Percentiles rank a stretch among this genome's conserved stretches.
These are phyloP conservation scores for Amphicarpaea edgeworthii DNA, from an alignment of 306 rosid species.

Conservation along the genomic window DNA sequence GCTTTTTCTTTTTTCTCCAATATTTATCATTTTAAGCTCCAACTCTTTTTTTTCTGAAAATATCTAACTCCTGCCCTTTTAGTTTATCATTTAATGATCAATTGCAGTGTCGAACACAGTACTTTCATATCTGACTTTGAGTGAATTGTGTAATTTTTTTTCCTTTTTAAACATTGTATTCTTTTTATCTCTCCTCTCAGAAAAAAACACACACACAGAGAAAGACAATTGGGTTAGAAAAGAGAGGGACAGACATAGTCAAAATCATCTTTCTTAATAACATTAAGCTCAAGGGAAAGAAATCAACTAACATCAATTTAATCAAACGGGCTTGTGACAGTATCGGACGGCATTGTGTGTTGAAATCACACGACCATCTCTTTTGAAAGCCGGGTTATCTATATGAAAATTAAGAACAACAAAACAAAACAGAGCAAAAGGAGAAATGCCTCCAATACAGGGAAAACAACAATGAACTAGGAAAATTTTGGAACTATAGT, in stretches of 20 bases:
- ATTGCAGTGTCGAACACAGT: not conserved
- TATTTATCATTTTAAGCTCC: not conserved
- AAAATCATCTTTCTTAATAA: constrained; percentile 43
- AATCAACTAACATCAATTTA: constrained; percentile 39
- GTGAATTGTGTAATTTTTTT: not conserved
- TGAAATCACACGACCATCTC: constrained; percentile 47
- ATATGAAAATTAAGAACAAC: constrained; percentile 38
- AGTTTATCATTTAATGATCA: not conserved
- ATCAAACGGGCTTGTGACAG: constrained; percentile 8
- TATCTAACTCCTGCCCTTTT: too few species aligned
- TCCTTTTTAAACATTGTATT: not conserved
- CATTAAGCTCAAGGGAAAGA: constrained; percentile 31
- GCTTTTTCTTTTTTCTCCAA: not conserved
- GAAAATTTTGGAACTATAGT: constrained; percentile 31
- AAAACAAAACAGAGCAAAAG: constrained; percentile 41
- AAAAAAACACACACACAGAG: not conserved
- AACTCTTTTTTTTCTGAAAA: not conserved
- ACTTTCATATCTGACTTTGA: not conserved
- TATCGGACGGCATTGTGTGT: constrained; percentile 38
- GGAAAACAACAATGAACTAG: constrained; percentile 49
- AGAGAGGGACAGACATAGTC: not conserved
- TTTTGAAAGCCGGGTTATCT: constrained; percentile 36
- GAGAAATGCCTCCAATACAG: constrained; percentile 50
- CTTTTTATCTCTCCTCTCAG: not conserved
- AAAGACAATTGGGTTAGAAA: not conserved